Base-by-base conservation (phyloP, 2,329 filamentous ascomycete species). In the Bipolaris cookei region DNA sequence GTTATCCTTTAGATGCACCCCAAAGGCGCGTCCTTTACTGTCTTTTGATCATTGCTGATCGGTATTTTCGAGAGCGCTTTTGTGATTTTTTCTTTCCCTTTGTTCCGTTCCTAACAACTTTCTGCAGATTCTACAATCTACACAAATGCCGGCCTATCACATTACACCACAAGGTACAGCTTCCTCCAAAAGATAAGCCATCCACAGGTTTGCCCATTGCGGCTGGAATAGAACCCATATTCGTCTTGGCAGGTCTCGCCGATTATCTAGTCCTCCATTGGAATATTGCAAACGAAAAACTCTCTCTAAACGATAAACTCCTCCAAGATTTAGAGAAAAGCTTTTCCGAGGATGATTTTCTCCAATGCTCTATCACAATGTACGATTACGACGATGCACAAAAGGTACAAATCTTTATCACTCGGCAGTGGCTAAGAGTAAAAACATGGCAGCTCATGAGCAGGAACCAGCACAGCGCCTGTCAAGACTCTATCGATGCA, bases 361-460 rank as follows among this genome's bases (percentile, higher is more conserved):
- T 21, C 21, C 21, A 4, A 21, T 21, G 21, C 21, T 21, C 21
- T 21, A 21, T 21, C 21, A 73, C 79, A n/a, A 85, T 86, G 48
- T 77, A 87, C 7, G 82, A 85, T 23, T 75, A 71, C 58, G 88
- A 86, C 0, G 85, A 88, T 56, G 87, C 86, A 18, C 88, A 90
- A 65, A 88, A 87, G 51, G 86, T 89, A 4, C 87, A 90, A 64
- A 81, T 90, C 18, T 80, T 88, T 41, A 83, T 88, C 51, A 90
- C 87, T 2, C 88, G 90, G 69, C 87, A 89, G 66, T 90, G 88
- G 88, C 79, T 90, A 3, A 81, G 85, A 16, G 84, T 87, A 1
- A 88, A 90, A 76, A 84, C 90, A 14, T 90, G 88, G 88, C 88
- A 90, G 65, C 82, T 88, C 1, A 21, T 21, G 21, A 21, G 21